These are phyloP conservation scores for Candida sphagnicola DNA, from an alignment of 805 yeast genomes.

Conservation along the genomic window DNA sequence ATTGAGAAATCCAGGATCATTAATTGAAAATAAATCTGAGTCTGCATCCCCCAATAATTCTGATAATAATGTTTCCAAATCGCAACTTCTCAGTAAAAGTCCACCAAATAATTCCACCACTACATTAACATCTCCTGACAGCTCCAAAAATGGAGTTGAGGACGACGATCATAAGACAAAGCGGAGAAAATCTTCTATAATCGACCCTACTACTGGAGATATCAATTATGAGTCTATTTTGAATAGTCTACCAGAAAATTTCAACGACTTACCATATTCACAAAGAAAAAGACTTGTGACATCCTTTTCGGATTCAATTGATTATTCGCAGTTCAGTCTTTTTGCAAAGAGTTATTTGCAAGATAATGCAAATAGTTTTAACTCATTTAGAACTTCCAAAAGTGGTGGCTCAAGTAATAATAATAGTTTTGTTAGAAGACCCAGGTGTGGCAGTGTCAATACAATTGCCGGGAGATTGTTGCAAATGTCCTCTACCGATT, in stretches of 20 bases:
- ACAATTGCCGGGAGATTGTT: conserved; percentile 40
- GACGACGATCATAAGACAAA: conserved; percentile 16
- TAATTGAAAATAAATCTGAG: conserved; percentile 1
- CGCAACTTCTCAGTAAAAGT: conserved; percentile 3
- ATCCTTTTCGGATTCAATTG: conserved; percentile 35
- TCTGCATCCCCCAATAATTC: neutral
- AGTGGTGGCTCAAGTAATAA: conserved; percentile 14
- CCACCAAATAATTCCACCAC: conserved; percentile 5
- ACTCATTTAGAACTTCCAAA: conserved; percentile 18
- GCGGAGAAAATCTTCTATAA: conserved; percentile 19
- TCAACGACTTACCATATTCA: conserved; percentile 55
- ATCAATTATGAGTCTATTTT: conserved; percentile 39
- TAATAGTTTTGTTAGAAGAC: conserved; percentile 27
- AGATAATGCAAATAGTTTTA: conserved; percentile 15
- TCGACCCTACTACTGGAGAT: conserved; percentile 20
- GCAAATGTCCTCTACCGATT: conserved; percentile 35
- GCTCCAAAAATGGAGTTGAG: conserved; percentile 4
- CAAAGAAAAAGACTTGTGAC: conserved; percentile 48
- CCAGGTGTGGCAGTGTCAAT: conserved; percentile 28
- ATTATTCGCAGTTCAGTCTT: conserved; percentile 40
- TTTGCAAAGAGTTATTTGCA: conserved; percentile 34
- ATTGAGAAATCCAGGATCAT: conserved; percentile 12
- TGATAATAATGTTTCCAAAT: neutral
- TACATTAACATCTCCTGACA: conserved; percentile 8
- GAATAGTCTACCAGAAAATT: conserved; percentile 48